Percentiles rank a stretch among this genome's conserved stretches.
These are phyloP conservation scores for Zelonia costaricensis DNA, from an alignment of 208 protist species.

Conservation along the genomic window DNA sequence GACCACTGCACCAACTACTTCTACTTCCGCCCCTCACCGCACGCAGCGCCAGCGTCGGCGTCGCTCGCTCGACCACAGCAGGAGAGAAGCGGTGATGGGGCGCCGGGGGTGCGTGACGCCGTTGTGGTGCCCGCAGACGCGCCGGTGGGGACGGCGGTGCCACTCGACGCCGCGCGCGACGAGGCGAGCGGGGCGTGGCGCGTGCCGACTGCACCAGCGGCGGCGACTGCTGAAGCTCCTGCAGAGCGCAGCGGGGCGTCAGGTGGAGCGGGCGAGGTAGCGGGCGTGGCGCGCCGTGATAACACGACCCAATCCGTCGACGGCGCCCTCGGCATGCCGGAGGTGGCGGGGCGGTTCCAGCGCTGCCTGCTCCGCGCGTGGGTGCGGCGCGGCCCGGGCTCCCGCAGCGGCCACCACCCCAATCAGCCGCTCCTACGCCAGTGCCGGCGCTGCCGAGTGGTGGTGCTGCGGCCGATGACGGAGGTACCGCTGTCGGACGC, in stretches of 20 bases:
- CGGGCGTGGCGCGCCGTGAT: too few relatives aligned
- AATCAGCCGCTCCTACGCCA: conserved; percentile 35
- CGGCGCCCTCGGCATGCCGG: conserved; percentile 27
- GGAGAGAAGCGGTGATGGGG: too few relatives aligned
- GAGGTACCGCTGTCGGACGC: conserved; percentile 31
- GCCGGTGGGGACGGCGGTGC: conserved; percentile 45
- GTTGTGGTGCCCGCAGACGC: conserved; percentile 19
- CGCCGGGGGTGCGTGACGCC: too few relatives aligned
- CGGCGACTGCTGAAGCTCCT: not conserved
- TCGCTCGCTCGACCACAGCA: not conserved
- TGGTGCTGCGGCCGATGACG: conserved; percentile 57
- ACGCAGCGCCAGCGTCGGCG: conserved; percentile 1
- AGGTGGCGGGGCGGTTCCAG: conserved; percentile 75
- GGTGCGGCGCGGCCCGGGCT: conserved; percentile 22
- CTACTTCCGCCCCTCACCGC: conserved; percentile 60
- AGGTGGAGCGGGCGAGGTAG: not conserved
- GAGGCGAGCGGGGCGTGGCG: conserved; percentile 11
- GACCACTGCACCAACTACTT: conserved; percentile 68
- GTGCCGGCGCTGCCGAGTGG: conserved; percentile 46
- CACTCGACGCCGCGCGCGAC: conserved; percentile 27
- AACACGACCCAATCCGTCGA: too few relatives aligned
- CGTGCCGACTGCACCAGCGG: not conserved
- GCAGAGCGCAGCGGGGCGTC: not conserved
- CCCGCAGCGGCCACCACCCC: conserved; percentile 40
- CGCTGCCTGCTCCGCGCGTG: conserved; percentile 60